Evolutionary conservation across 2,329 filamentous ascomycete genomes (phyloP).

Genomic region (Bipolaris bicolor): DNA sequence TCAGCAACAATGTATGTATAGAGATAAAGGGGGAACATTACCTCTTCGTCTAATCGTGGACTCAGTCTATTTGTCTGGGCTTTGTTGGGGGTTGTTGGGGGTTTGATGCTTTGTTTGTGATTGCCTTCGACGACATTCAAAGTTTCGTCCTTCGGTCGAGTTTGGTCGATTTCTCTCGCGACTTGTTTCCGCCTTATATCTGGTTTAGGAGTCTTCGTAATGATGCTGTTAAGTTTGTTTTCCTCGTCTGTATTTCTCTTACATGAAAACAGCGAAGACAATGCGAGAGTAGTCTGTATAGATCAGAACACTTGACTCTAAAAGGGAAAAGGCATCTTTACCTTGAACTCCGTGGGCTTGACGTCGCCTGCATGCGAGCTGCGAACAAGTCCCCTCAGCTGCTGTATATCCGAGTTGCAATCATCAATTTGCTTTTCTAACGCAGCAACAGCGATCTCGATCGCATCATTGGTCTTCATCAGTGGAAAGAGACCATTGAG

Average conservation of each 20-base stretch:
- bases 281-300: neutral
- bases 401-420: neutral
- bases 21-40: neutral
- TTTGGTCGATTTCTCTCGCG: neutral
- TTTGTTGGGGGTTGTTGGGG: neutral
- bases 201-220: too few relatives aligned
- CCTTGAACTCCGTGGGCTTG: neutral
- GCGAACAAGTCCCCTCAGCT: neutral
- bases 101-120: neutral
- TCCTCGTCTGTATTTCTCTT: neutral
- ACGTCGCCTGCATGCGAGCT: neutral
- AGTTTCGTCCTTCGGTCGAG: neutral
- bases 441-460: neutral
- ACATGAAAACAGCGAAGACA: neutral
- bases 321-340: neutral
- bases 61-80: neutral
- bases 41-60: neutral
- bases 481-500: neutral
- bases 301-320: neutral
- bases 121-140: neutral
- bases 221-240: neutral
- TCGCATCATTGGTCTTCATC: neutral
- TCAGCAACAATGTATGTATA: neutral
- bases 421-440: slow-evolving; percentile 1
- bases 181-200: neutral